A percentile compares a stretch with the other conserved stretches of the same genome.
Conservation (phyloP, 805 yeast species). For the Metschnikowia lunata region DNA sequence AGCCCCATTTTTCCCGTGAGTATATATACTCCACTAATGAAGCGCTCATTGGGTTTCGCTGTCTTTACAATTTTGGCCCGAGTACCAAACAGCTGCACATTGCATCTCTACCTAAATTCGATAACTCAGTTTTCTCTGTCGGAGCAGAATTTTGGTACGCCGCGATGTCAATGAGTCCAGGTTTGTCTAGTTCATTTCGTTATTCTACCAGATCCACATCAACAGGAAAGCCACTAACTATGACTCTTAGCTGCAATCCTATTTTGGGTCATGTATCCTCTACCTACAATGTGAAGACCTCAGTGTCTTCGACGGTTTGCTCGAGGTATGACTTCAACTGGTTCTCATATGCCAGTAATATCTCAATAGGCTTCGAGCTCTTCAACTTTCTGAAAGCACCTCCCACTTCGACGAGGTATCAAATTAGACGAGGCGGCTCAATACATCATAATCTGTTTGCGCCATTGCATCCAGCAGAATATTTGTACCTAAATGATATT, state of each 20-base stretch:
- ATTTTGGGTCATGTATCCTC: conserved; percentile 84
- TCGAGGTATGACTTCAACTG: conserved; percentile 86
- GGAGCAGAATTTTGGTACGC: conserved; percentile 94
- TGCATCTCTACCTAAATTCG: conserved; percentile 36
- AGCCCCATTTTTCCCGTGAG: conserved; percentile 63
- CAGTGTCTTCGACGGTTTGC: conserved; percentile 68
- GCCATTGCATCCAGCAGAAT: conserved; percentile 7
- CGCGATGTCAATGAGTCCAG: conserved; percentile 78
- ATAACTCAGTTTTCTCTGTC: conserved; percentile 61
- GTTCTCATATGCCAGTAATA: conserved; percentile 83
- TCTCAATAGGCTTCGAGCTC: conserved; percentile 81
- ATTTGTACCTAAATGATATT: background rate
- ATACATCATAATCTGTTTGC: conserved; percentile 15
- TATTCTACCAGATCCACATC: conserved; percentile 82
- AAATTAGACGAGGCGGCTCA: conserved; percentile 1
- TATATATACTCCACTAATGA: conserved; percentile 80
- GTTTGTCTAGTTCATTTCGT: conserved; percentile 77
- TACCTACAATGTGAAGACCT: conserved; percentile 80
- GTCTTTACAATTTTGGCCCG: conserved; percentile 62
- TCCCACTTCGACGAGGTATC: conserved; percentile 1
- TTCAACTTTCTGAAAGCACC: conserved; percentile 47
- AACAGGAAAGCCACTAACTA: conserved; percentile 84
- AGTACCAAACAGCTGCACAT: conserved; percentile 5
- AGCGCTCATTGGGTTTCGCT: conserved; percentile 73
- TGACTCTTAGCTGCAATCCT: conserved; percentile 86